Evolutionary conservation across 352 stramenopile genomes (phyloP), one percentile per base, ranked within the genome.

Genomic region (Phytophthora hybrid): DNA sequence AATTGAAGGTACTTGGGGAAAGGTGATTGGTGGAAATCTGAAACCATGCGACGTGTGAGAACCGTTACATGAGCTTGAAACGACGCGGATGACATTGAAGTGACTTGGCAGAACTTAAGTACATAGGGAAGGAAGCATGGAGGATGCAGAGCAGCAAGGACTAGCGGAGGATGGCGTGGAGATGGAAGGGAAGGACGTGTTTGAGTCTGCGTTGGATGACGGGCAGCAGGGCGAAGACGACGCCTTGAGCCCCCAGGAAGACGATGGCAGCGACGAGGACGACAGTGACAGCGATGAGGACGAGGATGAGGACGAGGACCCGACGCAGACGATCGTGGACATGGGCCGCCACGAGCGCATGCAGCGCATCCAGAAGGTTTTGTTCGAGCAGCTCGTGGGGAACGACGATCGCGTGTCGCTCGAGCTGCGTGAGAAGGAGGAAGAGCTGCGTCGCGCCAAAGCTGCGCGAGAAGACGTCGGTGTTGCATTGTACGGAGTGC

Each of bases 401-500:
- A 94, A 94, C 37, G 86, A 95, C 70, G 77, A 90, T 64, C 85
- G 86, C 26, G 59, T 95, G 26, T 81, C 80, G 49, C 79, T 94
- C 11, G 88, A 95, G 62, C 73, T 95, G 46, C 87, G 87, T 19
- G 87, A 94, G 63, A 93, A 92, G 59, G 85, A 94, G 53, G 88
- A 93, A 47, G 88, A 95, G 54, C 72, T 94, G 4, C 79, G 81
- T 46, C 83, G 87, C 9, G 74, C 87, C 44, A 93, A 92, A 69
- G 72, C 84, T 54, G 70, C 80, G 44, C 89, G 96, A 19, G 96
- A 99, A 75, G 85, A 97, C 66, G 79, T 97, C 5, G 96, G 95
- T 64, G 94, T 99, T 51, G 80, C 96, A 59, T 79, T 99, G 29
- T 98, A 99, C 67, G 91, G 93, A 18, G 84, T 99, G 61, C 97